Evolutionary conservation across 2,329 filamentous ascomycete genomes (phyloP), one percentile per base, ranked within the genome.

Genomic region (Colletotrichum musicola): DNA sequence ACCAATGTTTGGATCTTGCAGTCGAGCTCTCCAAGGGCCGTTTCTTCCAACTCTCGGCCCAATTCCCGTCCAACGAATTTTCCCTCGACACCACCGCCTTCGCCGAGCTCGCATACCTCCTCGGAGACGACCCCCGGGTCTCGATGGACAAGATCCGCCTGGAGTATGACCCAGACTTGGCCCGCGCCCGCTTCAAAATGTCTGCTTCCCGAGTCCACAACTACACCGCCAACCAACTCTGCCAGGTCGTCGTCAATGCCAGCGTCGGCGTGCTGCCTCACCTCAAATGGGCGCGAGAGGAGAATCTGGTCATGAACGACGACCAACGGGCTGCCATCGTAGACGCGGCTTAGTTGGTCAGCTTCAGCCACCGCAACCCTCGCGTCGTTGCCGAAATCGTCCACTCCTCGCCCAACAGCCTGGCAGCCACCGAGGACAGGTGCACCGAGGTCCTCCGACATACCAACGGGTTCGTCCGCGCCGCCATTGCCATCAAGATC

Each of bases 401-500:
- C 53, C 38, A 42, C 25, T 56, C 53, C 53, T 25, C n/a, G 7
- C 53, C 53, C 13, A 6, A 2, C n/a, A 56, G n/a, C 53, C 38
- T 38, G 35, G 53, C 4, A 25, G 53, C n/a, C n/a, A 13, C 27
- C 10, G 53, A 56, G 35, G 18, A 42, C 6, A 56, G 35, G 38
- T 56, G 53, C 35, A 56, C 35, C 38, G 35, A 56, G 10, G 42
- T 6, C 38, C 53, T 56, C 35, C 18, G 16, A 20, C 12, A 10
- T 25, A 42, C 35, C 14, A 25, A 42, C 18, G 53, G 53, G 2
- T 56, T 42, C 20, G 30, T 56, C 38, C 53, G 53, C 38, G 53
- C 53, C 35, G 53, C 20, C 35, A 56, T 56, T 18, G 53, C 35
- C 30, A 56, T 56, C 35, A 56, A 56, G 53, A 56, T 56, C 10